Base-by-base conservation (phyloP, 192 early-diverging fungal species). In the Backusella circina region DNA sequence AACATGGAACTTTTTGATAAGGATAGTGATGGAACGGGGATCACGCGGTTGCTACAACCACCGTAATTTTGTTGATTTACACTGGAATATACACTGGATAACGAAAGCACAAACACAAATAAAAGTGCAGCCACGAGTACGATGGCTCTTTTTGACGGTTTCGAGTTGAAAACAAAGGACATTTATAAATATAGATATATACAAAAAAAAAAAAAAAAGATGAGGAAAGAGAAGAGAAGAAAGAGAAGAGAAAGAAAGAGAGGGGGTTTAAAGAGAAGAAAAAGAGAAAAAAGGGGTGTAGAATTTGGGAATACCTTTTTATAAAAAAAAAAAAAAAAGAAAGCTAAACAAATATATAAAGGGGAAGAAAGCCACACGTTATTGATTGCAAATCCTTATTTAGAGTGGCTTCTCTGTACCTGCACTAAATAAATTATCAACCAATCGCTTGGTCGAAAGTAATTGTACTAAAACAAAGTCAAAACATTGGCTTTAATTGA, bases 401-500 rank as follows among this genome's bases (percentile, higher is more conserved):
- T 57, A 57, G 10, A 57, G 54, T 57, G 54, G 54, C 54, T 44
- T n/a, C n/a, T 21, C 54, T 26, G 54, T 57, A 57, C 54, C 21
- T 57, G 54, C 21, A 57, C 54, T 57, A 57, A 57, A 57, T 26
- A 57, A 57, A 28, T 26, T 26, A 23, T 12, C 5, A 26, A 26
- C 54, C 21, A 57, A 57, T 57, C 54, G 54, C 54, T 26, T 57
- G 3, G 18, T n/a, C 18, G 21, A 67, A 44, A 35, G 39, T 47
- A 76, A 61, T 70, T 76, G 30, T 44, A 68, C 75, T 68, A 76
- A 36, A 47, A n/a, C n/a, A 47, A 57, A 57, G 54, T 57, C 26
- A 57, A 51, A 26, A 26, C 23, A 57, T n/a, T 57, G 54, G 54
- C 54, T 57, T 57, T 12, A 57, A 57, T n/a, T 57, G 23, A 57